These are phyloP conservation scores for Cercis canadensis DNA, from an alignment of 306 rosid genomes.

Conservation along the genomic window DNA sequence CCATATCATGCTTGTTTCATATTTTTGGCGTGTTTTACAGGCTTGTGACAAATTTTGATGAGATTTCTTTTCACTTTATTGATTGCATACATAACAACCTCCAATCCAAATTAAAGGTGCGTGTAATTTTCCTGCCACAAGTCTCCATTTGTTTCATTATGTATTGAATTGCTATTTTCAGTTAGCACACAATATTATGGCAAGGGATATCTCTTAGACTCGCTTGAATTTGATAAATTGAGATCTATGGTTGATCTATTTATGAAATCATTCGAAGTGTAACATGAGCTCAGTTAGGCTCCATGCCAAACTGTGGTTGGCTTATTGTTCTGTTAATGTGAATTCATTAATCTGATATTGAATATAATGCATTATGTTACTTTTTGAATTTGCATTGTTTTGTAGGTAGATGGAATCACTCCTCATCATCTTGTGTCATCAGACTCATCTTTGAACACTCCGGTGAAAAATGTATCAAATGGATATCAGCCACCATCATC, in stretches of 20 bases:
- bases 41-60: slow-evolving; percentile 82
- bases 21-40: slow-evolving; percentile 51
- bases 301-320: background rate
- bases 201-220: background rate
- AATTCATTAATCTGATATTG: background rate
- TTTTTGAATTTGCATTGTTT: no score
- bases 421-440: slow-evolving; percentile 43
- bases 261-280: background rate
- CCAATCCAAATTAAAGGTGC: slow-evolving; percentile 65
- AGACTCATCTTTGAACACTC: slow-evolving; percentile 55
- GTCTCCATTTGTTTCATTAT: background rate
- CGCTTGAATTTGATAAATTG: slow-evolving; percentile 11
- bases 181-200: background rate
- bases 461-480: slow-evolving; percentile 46
- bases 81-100: slow-evolving; percentile 89
- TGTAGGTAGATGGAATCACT: slow-evolving; percentile 58
- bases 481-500: slow-evolving; percentile 58
- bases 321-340: background rate
- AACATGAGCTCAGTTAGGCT: background rate
- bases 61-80: slow-evolving; percentile 84
- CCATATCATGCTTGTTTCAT: slow-evolving; percentile 20
- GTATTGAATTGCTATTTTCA: slow-evolving; percentile 8
- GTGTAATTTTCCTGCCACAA: background rate
- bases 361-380: no score
- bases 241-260: slow-evolving; percentile 23